Conservation (phyloP, 1,284 basidiomycete genomes). For the Coniferiporia sulphurascens region DNA sequence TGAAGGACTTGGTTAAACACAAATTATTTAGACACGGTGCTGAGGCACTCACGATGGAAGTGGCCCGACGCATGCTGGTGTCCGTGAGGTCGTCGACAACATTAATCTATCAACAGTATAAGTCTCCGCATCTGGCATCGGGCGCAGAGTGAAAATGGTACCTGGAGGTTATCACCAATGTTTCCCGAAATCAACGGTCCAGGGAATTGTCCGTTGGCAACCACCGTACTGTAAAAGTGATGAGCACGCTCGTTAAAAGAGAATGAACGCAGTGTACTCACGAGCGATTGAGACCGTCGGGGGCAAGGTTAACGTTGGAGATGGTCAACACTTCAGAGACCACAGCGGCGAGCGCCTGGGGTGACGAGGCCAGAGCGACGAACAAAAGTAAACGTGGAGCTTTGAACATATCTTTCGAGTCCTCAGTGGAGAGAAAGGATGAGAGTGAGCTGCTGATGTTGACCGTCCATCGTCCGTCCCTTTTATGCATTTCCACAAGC, state of each 20-base stretch:
- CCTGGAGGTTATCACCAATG: slow-evolving; percentile 21
- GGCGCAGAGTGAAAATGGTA: not conserved
- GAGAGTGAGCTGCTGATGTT: no score
- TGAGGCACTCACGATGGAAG: slow-evolving; percentile 24
- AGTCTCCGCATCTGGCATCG: not conserved
- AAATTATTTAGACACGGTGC: not conserved
- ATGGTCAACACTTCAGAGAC: slow-evolving; percentile 31
- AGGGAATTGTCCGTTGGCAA: slow-evolving; percentile 22
- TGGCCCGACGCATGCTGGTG: slow-evolving; percentile 22
- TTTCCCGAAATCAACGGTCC: slow-evolving; percentile 21
- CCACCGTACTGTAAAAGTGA: slow-evolving; percentile 17
- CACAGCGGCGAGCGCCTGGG: slow-evolving; percentile 22
- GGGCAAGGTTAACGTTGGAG: slow-evolving; percentile 31
- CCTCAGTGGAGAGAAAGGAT: no score
- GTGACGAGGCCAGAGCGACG: not conserved
- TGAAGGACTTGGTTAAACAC: not conserved
- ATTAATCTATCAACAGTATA: slow-evolving; percentile 3
- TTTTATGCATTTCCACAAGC: no score
- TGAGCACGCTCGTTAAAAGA: not conserved
- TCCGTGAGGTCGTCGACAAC: slow-evolving; percentile 20
- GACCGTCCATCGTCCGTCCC: no score
- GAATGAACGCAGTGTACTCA: slow-evolving; percentile 18
- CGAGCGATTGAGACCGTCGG: slow-evolving; percentile 37
- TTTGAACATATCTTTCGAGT: not conserved
- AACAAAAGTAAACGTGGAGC: not conserved